Percentiles rank a stretch among this genome's conserved stretches.
These are phyloP conservation scores for Candida methanosorbosa DNA, from an alignment of 805 yeast genomes.

Conservation along the genomic window DNA sequence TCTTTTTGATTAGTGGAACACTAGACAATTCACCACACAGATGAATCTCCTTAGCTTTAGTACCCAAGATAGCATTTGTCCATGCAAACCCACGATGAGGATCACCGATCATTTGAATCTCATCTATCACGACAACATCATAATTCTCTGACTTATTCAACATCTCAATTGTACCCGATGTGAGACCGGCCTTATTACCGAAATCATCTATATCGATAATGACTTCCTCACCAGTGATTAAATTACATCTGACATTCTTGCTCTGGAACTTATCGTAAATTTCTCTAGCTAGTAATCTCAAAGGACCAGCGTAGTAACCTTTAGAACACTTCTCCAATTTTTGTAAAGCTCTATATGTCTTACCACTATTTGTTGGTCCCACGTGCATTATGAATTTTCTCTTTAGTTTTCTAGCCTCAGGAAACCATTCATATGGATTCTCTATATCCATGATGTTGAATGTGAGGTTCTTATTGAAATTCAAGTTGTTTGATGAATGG, in stretches of 20 bases:
- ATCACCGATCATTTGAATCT: conserved; percentile 91
- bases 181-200: conserved; percentile 67
- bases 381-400: conserved; percentile 85
- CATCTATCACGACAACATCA: conserved; percentile 91
- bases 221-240: conserved; percentile 94
- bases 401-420: conserved; percentile 71
- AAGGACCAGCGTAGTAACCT: conserved; percentile 94
- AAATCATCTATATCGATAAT: conserved; percentile 56
- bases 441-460: conserved; percentile 34
- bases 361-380: conserved; percentile 97
- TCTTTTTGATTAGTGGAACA: conserved; percentile 52
- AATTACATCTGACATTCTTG: conserved; percentile 65
- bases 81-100: conserved; percentile 82
- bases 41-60: conserved; percentile 76
- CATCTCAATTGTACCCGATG: conserved; percentile 94
- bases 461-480: conserved; percentile 25
- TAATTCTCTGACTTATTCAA: conserved; percentile 54
- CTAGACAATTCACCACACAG: conserved; percentile 90
- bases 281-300: conserved; percentile 85
- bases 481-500: conserved; percentile 21
- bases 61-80: conserved; percentile 88
- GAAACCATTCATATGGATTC: conserved; percentile 74
- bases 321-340: conserved; percentile 53
- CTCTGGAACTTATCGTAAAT: conserved; percentile 72
- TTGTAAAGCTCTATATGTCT: conserved; percentile 76